Evolutionary conservation across 176 grass and related monocot species (phyloP).

Genomic region (Carex pumila): DNA sequence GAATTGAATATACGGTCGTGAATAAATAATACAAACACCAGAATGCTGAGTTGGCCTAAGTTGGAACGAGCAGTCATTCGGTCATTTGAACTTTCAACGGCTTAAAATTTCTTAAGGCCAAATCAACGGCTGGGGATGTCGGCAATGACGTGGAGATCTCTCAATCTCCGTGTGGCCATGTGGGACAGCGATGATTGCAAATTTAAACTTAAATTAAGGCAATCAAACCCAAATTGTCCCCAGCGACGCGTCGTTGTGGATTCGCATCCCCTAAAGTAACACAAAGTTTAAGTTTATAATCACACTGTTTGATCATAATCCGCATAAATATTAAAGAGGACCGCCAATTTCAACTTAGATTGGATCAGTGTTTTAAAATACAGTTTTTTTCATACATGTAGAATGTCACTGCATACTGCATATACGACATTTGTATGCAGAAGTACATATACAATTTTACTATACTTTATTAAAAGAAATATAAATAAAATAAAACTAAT

Average conservation of each 20-base stretch:
- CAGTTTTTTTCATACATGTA: too few species aligned
- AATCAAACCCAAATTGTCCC: neutral
- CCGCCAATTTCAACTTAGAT: too few species aligned
- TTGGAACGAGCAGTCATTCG: neutral
- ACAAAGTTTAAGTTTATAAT: too few species aligned
- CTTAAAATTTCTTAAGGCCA: neutral
- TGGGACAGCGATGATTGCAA: neutral
- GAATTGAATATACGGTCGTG: neutral
- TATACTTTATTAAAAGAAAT: too few species aligned
- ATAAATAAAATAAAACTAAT: too few species aligned
- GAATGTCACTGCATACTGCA: too few species aligned
- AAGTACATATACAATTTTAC: too few species aligned
- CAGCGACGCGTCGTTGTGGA: neutral
- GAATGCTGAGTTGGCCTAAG: neutral
- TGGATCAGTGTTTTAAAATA: too few species aligned
- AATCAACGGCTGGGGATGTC: conserved; percentile 16
- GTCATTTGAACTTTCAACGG: neutral
- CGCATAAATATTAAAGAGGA: too few species aligned
- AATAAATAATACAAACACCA: neutral
- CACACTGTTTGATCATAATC: too few species aligned
- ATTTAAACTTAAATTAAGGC: neutral
- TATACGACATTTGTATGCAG: too few species aligned
- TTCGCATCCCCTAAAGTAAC: too few species aligned
- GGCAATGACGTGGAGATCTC: neutral
- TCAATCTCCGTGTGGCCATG: neutral